Conservation (phyloP, 306 rosid genomes). For the Delonix regia region DNA sequence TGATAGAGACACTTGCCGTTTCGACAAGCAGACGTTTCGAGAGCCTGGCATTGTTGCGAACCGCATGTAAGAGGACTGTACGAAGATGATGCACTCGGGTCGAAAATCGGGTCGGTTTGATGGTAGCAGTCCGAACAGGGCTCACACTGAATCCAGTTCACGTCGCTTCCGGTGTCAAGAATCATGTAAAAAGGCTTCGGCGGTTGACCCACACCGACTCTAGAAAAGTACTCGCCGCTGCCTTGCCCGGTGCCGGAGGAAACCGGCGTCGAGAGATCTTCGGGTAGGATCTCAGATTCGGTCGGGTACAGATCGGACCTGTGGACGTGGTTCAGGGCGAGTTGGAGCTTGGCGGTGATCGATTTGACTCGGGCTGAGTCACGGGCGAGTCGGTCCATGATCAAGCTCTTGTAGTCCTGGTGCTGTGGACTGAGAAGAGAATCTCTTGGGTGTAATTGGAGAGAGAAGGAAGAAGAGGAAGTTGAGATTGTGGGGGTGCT, state of each 20-base stretch:
- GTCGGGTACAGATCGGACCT: conserved; percentile 41
- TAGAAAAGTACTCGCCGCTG: conserved; percentile 70
- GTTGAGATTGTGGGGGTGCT: background rate
- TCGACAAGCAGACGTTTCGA: conserved; percentile 40
- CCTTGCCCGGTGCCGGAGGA: conserved; percentile 51
- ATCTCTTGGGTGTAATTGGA: conserved; percentile 48
- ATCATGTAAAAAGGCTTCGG: conserved; percentile 51
- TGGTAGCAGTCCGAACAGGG: conserved; percentile 70
- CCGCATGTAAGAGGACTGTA: conserved; percentile 46
- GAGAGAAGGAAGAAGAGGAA: conserved; percentile 37
- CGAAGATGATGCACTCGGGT: conserved; percentile 55
- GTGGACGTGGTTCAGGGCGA: conserved; percentile 29
- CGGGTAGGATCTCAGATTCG: conserved; percentile 37
- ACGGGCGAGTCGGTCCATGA: conserved; percentile 49
- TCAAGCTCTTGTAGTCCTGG: conserved; percentile 45
- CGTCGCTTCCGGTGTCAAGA: conserved; percentile 72
- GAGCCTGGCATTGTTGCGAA: conserved; percentile 43
- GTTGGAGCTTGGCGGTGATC: conserved; percentile 45
- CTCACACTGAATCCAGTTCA: conserved; percentile 78
- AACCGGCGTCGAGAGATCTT: conserved; percentile 54
- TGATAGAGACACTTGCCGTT: conserved; percentile 51
- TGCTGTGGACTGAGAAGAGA: conserved; percentile 41
- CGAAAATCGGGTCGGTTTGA: conserved; percentile 65
- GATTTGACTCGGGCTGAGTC: conserved; percentile 65
- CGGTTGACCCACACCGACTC: conserved; percentile 64